Evolutionary conservation across 192 early-diverging fungal genomes (phyloP).

Genomic region (Coemansia biformis): DNA sequence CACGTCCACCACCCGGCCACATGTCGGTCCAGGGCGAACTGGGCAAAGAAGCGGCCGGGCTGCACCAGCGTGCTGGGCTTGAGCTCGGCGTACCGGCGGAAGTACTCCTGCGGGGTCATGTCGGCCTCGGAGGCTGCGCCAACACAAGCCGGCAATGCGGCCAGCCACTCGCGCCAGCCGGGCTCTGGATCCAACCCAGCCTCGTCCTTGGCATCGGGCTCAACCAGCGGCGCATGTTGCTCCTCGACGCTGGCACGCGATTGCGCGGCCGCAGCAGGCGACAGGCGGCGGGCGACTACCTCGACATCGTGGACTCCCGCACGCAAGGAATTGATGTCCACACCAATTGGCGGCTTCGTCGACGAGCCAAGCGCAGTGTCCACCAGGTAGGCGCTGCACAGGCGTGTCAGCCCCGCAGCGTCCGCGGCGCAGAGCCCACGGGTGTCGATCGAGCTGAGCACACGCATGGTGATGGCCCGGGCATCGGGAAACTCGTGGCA

Average conservation of each 20-base stretch:
- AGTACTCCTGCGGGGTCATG: conserved; percentile 7
- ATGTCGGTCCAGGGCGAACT: conserved; percentile 27
- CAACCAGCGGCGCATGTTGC: no score
- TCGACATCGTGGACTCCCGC: no score
- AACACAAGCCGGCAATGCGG: conserved; percentile 1
- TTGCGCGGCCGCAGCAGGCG: no score
- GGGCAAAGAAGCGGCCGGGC: conserved; percentile 25
- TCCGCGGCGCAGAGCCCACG: conserved; percentile 10
- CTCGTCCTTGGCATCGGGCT: neutral
- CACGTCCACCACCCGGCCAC: conserved; percentile 20
- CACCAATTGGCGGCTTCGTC: neutral
- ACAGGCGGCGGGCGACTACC: no score
- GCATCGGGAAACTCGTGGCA: conserved; percentile 22
- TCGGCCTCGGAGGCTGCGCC: conserved; percentile 3
- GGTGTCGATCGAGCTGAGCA: conserved; percentile 14
- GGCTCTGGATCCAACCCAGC: no score
- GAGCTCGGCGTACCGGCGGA: conserved; percentile 8
- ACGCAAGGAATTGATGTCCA: neutral
- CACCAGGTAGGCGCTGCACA: conserved; percentile 20
- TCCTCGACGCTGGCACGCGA: no score
- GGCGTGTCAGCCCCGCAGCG: conserved; percentile 6
- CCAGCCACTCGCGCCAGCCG: conserved; percentile 11
- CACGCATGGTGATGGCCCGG: conserved; percentile 23
- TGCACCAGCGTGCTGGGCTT: conserved; percentile 2
- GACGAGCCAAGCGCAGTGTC: conserved; percentile 3